Evolutionary conservation across 345 rosid species (phyloP).

Genomic region (Geranium brycei): DNA sequence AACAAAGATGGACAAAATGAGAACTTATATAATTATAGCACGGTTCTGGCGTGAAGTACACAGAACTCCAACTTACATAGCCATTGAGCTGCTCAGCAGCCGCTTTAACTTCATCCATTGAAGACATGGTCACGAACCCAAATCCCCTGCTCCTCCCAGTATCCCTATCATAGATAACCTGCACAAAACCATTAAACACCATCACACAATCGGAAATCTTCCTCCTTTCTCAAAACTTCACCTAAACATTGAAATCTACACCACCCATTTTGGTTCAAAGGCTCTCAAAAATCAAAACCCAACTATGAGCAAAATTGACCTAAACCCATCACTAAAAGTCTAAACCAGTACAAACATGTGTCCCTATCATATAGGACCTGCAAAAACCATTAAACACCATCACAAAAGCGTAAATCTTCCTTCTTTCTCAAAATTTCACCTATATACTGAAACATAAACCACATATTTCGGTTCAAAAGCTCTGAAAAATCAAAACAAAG

Average conservation of each 20-base stretch:
- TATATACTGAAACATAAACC: too few species aligned
- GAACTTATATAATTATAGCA: too few species aligned
- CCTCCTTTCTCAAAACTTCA: background rate
- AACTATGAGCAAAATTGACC: too few species aligned
- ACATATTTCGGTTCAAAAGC: too few species aligned
- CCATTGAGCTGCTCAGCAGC: slow-evolving; percentile 82
- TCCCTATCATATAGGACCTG: too few species aligned
- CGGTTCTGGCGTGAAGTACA: background rate
- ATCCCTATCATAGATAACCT: slow-evolving; percentile 89
- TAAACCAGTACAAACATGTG: too few species aligned
- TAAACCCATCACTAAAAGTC: too few species aligned
- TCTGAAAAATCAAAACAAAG: too few species aligned
- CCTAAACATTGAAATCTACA: background rate
- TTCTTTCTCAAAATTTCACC: too few species aligned
- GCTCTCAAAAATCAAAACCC: background rate
- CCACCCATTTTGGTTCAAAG: background rate
- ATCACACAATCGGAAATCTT: slow-evolving; percentile 1
- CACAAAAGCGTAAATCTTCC: too few species aligned
- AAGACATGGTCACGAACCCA: slow-evolving; percentile 91
- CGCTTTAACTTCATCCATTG: slow-evolving; percentile 54
- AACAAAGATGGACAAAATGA: too few species aligned
- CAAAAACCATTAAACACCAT: too few species aligned
- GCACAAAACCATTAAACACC: slow-evolving; percentile 14
- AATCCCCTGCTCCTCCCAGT: slow-evolving; percentile 97
- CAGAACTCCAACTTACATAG: slow-evolving; percentile 39